Evolutionary conservation across 495 filamentous ascomycete genomes (phyloP), one percentile per base, ranked within the genome.

Genomic region (Bacidia rubella): DNA sequence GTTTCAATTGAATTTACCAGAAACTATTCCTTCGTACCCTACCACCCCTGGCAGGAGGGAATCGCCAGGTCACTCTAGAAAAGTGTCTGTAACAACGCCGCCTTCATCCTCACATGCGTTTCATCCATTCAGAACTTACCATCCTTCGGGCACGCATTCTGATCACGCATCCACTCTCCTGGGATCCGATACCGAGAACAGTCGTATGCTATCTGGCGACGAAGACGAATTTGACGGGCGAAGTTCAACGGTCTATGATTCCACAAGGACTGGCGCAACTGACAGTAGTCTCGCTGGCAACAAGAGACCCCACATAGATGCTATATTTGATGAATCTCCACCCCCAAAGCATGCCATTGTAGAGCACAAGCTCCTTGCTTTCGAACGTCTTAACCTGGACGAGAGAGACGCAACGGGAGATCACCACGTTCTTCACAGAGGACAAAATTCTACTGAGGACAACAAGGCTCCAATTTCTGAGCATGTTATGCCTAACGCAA

Each of bases 241-340:
- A 66, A 95, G 85, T 58, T 92, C 96, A 58, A 90, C 86, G 4
- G 79, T 89, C 44, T 97, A 86, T 68, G 92, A 97, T 65, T 96
- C 90, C 15, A 70, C 92, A 55, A 82, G 88, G 52, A 95, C 90
- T 9, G 77, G 82, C 47, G 79, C 80, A 22, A 93, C 89, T 5
- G 79, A 66, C 52, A 73, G 69, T 52, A 78, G 74, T 58, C 61
- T 62, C 44, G 69, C 70, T 11, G 73, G 72, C 26, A 53, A 70
- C 39, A 68, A 75, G 49, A 71, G 74, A 21, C 70, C 78, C 45
- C 81, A 82, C 2, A 75, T 95, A 24, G 88, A 96, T 53, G 83
- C 80, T 1, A 87, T 96, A 68, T 96, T 96, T 68, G 80, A 94
- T 65, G 80, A 86, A 49, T 80, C 80, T 15, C 79, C 77, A 25